A percentile compares a stretch with the other conserved stretches of the same genome.
Conservation (phyloP, 2,329 filamentous ascomycete species). For the Blastomyces gilchristii region DNA sequence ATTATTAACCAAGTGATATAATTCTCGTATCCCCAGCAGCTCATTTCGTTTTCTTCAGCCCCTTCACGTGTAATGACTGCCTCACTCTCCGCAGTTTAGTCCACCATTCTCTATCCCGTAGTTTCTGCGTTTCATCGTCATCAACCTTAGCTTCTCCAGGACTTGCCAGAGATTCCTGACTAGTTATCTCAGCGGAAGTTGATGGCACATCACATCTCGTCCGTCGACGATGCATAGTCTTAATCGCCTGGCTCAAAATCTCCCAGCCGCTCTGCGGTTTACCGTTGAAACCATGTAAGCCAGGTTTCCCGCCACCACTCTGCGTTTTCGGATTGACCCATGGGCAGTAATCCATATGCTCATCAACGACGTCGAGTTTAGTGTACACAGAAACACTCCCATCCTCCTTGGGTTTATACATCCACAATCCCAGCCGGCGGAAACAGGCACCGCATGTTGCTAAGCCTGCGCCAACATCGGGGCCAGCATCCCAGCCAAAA, state of each 20-base stretch:
- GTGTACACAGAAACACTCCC: constrained; percentile 28
- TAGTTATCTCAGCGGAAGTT: constrained; percentile 22
- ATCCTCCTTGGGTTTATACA: constrained; percentile 70
- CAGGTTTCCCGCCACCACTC: constrained; percentile 33
- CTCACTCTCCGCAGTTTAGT: constrained; percentile 60
- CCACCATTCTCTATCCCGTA: constrained; percentile 64
- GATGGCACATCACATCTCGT: constrained; percentile 21
- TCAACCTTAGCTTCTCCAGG: constrained; percentile 20
- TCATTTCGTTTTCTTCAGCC: constrained; percentile 39
- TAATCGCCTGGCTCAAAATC: constrained; percentile 33
- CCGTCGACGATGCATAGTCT: constrained; percentile 29
- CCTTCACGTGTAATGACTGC: constrained; percentile 59
- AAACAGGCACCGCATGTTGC: constrained; percentile 78
- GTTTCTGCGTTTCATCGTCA: constrained; percentile 38
- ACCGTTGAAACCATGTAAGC: constrained; percentile 25
- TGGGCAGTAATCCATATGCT: constrained; percentile 76
- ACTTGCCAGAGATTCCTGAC: constrained; percentile 18
- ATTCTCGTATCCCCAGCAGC: background rate
- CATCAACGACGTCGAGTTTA: constrained; percentile 56
- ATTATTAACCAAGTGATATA: background rate
- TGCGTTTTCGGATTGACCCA: constrained; percentile 61
- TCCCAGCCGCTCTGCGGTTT: constrained; percentile 38
- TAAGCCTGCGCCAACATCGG: constrained; percentile 45
- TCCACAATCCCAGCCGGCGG: constrained; percentile 81
- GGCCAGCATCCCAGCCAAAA: constrained; percentile 64